Base-by-base conservation (phyloP, 352 stramenopile genomes). In the Globisporangium cystogenes region DNA sequence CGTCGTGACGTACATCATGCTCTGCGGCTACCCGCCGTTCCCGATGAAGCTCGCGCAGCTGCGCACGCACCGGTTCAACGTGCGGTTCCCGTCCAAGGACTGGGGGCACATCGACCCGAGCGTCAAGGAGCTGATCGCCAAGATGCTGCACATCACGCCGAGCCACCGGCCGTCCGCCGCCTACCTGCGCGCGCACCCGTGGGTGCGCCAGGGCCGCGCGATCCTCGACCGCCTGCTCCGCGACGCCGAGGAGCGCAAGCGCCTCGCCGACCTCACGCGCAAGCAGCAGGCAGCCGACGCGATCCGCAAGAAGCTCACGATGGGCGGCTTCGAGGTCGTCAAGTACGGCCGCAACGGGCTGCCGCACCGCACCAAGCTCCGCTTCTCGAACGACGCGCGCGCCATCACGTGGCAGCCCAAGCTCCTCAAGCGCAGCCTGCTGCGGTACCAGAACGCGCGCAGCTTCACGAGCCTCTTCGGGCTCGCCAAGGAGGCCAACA, bases 1-100 rank as follows among this genome's bases (percentile, higher is more conserved):
- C 23, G 83, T 95, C 31, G 82, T 93, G 7, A 80, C 70, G 27
- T 95, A 95, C 74, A 93, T 93, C 67, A 86, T 94, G 70, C 57
- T 95, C 16, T 93, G 82, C 26, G 86, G 86, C 1, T 95, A 95
- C 52, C 84, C 85, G 0, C 86, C 86, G 31, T 96, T 96, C 60
- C 84, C 83, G 0, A 91, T 94, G 83, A 94, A 92, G 58, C 76
- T 94, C 29, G 74, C 81, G 4, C 82, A 94, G 57, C 56, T 94
- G 23, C 83, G 83, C 16, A 87, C 72, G 8, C 83, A 94, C 54
- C 72, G 74, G 0, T 94, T 94, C 65, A 80, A 92, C 48, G 81
- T 92, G 31, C 74, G 77, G 15, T 94, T 89, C 48, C 83, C 82
- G 15, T 84, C 79, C 6, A 92, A 92, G 33, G 83, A 94, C 48